Evolutionary conservation across 352 stramenopile species (phyloP), one percentile per base, ranked within the genome.

Genomic region (Phytophthora syringae): DNA sequence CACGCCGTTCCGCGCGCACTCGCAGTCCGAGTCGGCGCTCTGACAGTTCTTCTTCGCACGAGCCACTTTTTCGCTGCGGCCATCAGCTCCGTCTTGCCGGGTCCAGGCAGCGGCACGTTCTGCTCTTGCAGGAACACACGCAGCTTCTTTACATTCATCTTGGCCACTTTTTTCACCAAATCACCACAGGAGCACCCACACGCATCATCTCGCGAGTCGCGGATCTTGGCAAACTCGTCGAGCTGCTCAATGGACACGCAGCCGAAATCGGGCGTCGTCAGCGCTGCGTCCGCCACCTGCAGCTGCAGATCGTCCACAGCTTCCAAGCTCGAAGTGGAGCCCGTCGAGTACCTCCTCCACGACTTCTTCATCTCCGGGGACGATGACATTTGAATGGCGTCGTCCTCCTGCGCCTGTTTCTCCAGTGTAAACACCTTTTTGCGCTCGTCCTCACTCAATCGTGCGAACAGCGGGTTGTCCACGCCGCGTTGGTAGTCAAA

Each of bases 91-190:
- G 79, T 74, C 64, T 93, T 93, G n/a, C 56, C 75, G 48, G 80
- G 67, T 39, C 70, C 76, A 0, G 70, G 52, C n/a, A 83, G 65
- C 5, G 74, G 69, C 9, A 92, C 69, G 40, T 81, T 72, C 34
- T 80, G 77, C 28, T 85, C 84, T 13, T 76, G 69, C 13, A 95
- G 67, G 52, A 93, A 95, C 5, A 53, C 58, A 28, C 84, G 79
- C 22, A 95, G 72, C 49, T 90, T 91, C 60, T 93, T 93, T 7
- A 90, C 74, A 48, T 90, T 91, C 87, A 95, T 95, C 64, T 93
- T 93, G 62, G 60, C 53, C 40, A 95, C 87, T 47, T 93, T 93
- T 63, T 91, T 90, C 34, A 93, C 74, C 47, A 95, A 57, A 16
- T 95, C 85, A 40, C 87, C 87, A 36, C 87, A 95, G 49, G 82